These are phyloP conservation scores for Pilaira anomala DNA, from an alignment of 192 early-diverging fungal species.

Conservation along the genomic window DNA sequence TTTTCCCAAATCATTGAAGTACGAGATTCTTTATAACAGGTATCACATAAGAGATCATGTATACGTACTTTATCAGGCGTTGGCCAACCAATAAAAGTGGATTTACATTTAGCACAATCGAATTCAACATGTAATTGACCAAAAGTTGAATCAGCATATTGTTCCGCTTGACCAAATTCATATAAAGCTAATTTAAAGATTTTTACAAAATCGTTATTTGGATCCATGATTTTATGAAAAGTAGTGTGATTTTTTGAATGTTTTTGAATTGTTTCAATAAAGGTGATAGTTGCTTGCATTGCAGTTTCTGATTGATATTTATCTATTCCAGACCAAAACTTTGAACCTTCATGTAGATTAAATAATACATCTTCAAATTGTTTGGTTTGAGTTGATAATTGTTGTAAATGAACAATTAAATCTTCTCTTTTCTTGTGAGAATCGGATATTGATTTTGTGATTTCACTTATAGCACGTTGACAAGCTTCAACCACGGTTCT, in stretches of 20 bases:
- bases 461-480: constrained; percentile 11
- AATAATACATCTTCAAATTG: background rate
- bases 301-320: background rate
- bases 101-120: constrained; percentile 21
- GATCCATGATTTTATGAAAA: background rate
- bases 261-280: constrained; percentile 1
- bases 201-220: constrained; percentile 11
- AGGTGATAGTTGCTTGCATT: background rate
- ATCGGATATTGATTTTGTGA: background rate
- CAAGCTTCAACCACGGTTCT: constrained; percentile 10
- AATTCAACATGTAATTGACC: constrained; percentile 16
- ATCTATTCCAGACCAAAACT: constrained; percentile 20
- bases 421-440: constrained; percentile 7
- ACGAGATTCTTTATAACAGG: constrained; percentile 23
- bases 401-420: background rate
- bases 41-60: constrained; percentile 17
- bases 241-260: background rate
- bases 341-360: constrained; percentile 7
- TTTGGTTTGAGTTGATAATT: background rate
- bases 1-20: constrained; percentile 31
- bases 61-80: constrained; percentile 25
- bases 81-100: constrained; percentile 22
- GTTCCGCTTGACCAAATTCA: constrained; percentile 20
- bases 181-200: constrained; percentile 6
- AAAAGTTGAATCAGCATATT: constrained; percentile 18